Base-by-base conservation (phyloP, 2,329 filamentous ascomycete species). In the Zymoseptoria crescenta region DNA sequence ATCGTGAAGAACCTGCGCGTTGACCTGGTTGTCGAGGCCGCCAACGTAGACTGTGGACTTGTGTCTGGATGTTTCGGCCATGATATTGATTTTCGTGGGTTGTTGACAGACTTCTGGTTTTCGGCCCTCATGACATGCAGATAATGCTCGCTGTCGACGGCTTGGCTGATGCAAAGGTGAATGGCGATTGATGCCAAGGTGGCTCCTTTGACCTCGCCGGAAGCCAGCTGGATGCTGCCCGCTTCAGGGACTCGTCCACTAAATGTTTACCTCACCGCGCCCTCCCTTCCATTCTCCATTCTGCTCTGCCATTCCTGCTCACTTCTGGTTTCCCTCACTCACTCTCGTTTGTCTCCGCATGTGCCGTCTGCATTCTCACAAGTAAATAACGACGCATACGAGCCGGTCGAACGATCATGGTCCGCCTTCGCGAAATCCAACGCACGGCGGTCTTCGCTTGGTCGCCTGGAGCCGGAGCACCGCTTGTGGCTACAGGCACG, bases 401-500 rank as follows among this genome's bases (percentile, higher is more conserved):
- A 56, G 3, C 7, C 21, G 53, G 41, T 19, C 1, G n/a, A 59
- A 48, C 61, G 41, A 71, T 62, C 75, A 99, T 99, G 94, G 93
- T 96, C 77, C 89, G 91, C 79, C 82, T 97, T 76, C 86, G 93
- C 81, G 92, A 97, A 81, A 95, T 99, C 73, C 89, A 91, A 74
- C 86, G 94, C 77, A 99, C 94, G 71, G 94, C 93, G 75, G 89
- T 93, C 70, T 99, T 99, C 76, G 91, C 94, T 72, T 99, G 94
- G 93, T 96, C 91, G 67, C 88, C 92, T 27, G 89, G 87, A 68
- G 79, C 89, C 55, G 83, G 84, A 48, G 85, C 87, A 67, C 91
- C 93, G 68, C 81, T 96, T 67, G 81, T 99, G 65, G 93, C 91
- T 61, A 99, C 94, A 28, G 94, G 94, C 69, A 99, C 94, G 52